Conservation (phyloP, 495 filamentous ascomycete genomes). For the Neurospora tetrasperma region DNA sequence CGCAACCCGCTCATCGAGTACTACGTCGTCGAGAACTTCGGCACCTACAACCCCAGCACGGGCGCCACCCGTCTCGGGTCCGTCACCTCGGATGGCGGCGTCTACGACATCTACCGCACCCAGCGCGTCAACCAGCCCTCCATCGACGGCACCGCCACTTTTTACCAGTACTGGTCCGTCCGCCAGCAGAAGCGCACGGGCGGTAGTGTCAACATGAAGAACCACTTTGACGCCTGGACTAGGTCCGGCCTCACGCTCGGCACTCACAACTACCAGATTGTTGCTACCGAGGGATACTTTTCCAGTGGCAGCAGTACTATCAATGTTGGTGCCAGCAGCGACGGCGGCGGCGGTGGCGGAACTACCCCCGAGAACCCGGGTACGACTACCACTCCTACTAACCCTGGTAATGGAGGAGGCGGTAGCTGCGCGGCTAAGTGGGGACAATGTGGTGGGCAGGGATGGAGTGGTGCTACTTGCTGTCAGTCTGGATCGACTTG, state of each 20-base stretch:
- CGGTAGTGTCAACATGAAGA: conserved; percentile 38
- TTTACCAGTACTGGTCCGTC: conserved; percentile 52
- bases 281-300: conserved; percentile 48
- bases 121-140: conserved; percentile 49
- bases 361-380: conserved; percentile 2
- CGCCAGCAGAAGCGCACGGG: conserved; percentile 38
- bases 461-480: conserved; percentile 36
- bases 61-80: conserved; percentile 41
- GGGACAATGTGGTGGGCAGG: conserved; percentile 42
- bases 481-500: conserved; percentile 37
- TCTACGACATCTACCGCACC: conserved; percentile 54
- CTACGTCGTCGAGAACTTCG: conserved; percentile 50
- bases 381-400: background rate
- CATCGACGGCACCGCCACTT: conserved; percentile 46
- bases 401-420: background rate
- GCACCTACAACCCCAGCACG: conserved; percentile 45
- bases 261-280: conserved; percentile 46
- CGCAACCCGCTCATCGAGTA: conserved; percentile 48
- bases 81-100: conserved; percentile 46
- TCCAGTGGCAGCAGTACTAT: conserved; percentile 41
- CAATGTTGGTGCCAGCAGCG: conserved; percentile 26
- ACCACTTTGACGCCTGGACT: conserved; percentile 58
- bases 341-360: conserved; percentile 1
- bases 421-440: conserved; percentile 21
- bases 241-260: conserved; percentile 40